A percentile compares a stretch with the other conserved stretches of the same genome.
phyloP scores from a whole-genome alignment of 768 basidiomycete genomes.

The Podaxis sp. region DNA sequence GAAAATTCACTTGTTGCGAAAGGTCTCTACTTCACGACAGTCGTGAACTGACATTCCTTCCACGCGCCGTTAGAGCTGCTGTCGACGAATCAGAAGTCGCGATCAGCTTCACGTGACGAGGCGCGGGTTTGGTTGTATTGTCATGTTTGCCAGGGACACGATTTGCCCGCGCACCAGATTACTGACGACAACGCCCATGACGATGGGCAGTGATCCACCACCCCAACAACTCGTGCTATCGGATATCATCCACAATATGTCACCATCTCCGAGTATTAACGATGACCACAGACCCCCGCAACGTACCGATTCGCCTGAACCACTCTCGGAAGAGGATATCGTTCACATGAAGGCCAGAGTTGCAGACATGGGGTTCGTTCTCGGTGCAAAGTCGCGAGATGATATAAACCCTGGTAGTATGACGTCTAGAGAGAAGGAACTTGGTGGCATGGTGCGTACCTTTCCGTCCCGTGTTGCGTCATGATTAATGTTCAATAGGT shows the following conservation, averaged over 20 bases:
- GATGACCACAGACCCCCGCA: conserved; percentile 14
- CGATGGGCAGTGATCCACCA: conserved; percentile 18
- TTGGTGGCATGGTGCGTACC: conserved; percentile 53
- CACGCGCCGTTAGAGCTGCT: neutral
- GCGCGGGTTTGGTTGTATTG: conserved; percentile 15
- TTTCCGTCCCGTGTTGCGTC: conserved; percentile 11
- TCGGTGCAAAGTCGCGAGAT: conserved; percentile 11
- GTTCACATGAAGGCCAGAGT: conserved; percentile 47
- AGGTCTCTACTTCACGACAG: no score
- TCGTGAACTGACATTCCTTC: no score
- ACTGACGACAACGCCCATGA: conserved; percentile 6
- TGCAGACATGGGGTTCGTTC: conserved; percentile 38
- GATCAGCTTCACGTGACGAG: conserved; percentile 13
- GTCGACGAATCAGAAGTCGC: neutral
- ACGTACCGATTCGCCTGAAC: conserved; percentile 26
- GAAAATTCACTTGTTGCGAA: no score
- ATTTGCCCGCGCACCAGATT: conserved; percentile 14
- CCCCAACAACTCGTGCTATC: conserved; percentile 46
- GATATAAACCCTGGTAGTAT: neutral
- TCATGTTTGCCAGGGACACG: conserved; percentile 16
- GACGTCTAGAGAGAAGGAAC: conserved; percentile 48
- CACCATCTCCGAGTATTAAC: conserved; percentile 44
- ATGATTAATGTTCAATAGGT: conserved; percentile 34
- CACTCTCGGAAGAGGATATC: conserved; percentile 47
- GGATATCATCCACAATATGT: conserved; percentile 55